These are phyloP conservation scores for Ophiostoma ulmi DNA, from an alignment of 2,329 filamentous ascomycete genomes.

Conservation along the genomic window DNA sequence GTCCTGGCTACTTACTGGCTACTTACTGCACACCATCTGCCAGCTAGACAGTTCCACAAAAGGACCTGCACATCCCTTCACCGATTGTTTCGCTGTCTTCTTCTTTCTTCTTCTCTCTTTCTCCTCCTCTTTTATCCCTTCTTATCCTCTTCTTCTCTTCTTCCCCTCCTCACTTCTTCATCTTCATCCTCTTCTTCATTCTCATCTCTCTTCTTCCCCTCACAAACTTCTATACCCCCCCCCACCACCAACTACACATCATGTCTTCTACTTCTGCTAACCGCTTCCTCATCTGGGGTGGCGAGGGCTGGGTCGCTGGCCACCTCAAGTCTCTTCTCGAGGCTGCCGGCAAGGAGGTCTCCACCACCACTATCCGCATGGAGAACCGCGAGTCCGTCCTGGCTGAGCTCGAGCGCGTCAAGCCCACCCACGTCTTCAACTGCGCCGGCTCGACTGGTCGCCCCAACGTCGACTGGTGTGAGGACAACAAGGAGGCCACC, in stretches of 20 bases:
- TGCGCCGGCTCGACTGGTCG: constrained; percentile 61
- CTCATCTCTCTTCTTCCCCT: constrained; percentile 2
- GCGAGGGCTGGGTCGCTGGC: constrained; percentile 57
- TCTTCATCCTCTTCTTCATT: not conserved
- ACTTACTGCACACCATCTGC: not conserved
- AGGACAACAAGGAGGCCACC: constrained; percentile 63
- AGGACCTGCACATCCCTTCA: constrained; percentile 21
- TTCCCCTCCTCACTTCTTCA: not conserved
- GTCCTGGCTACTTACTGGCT: no score
- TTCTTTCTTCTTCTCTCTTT: not conserved
- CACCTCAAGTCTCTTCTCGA: constrained; percentile 56
- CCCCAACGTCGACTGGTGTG: constrained; percentile 67
- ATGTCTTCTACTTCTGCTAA: constrained; percentile 32
- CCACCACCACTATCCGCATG: constrained; percentile 59
- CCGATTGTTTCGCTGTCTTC: constrained; percentile 23
- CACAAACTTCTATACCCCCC: not conserved
- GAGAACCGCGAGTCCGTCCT: constrained; percentile 56
- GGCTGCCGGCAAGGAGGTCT: constrained; percentile 55
- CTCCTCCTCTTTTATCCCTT: not conserved
- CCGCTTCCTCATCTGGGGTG: constrained; percentile 61
- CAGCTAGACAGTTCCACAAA: constrained; percentile 21
- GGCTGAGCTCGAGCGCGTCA: constrained; percentile 51
- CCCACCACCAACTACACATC: constrained; percentile 2
- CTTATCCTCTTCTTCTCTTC: not conserved
- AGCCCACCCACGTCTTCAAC: constrained; percentile 63